These are phyloP conservation scores for Tilletia indica DNA, from an alignment of 1,284 basidiomycete species.

Conservation along the genomic window DNA sequence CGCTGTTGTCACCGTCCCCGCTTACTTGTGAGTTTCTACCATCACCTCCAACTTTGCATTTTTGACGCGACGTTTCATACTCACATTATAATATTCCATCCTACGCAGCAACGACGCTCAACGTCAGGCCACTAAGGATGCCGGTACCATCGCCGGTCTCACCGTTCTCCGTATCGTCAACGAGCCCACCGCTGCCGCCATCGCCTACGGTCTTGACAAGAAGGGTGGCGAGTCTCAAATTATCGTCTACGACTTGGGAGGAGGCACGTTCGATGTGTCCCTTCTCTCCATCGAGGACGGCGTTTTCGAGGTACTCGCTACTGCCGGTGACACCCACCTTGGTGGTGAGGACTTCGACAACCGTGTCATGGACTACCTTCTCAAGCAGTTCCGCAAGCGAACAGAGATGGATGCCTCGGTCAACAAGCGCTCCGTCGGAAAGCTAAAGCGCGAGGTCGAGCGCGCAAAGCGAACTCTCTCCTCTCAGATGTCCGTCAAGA, in stretches of 20 bases:
- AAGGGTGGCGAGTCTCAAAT: slow-evolving; percentile 86
- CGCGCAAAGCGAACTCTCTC: slow-evolving; percentile 98
- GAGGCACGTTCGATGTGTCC: slow-evolving; percentile 98
- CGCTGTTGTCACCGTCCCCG: slow-evolving; percentile 93
- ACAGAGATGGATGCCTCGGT: slow-evolving; percentile 67
- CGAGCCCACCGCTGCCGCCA: slow-evolving; percentile 91
- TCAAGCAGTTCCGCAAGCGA: slow-evolving; percentile 57
- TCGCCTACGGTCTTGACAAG: slow-evolving; percentile 98
- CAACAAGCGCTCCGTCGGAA: slow-evolving; percentile 89
- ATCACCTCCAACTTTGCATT: background rate
- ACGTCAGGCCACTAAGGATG: slow-evolving; percentile 97
- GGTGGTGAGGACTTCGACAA: slow-evolving; percentile 99
- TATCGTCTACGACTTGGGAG: slow-evolving; percentile 97
- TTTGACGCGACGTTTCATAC: too few species aligned
- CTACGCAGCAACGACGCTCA: slow-evolving; percentile 80
- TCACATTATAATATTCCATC: background rate
- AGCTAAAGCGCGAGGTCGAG: slow-evolving; percentile 97
- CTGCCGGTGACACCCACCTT: slow-evolving; percentile 96
- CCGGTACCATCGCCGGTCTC: slow-evolving; percentile 93
- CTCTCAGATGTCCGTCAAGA: slow-evolving; percentile 69
- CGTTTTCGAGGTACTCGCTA: slow-evolving; percentile 95
- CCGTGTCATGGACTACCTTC: slow-evolving; percentile 59
- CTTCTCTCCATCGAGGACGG: slow-evolving; percentile 93
- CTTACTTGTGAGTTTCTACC: slow-evolving; percentile 60
- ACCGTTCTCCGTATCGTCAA: slow-evolving; percentile 97